These are phyloP conservation scores for Pisolithus marmoratus DNA, from an alignment of 768 basidiomycete species.

Conservation along the genomic window DNA sequence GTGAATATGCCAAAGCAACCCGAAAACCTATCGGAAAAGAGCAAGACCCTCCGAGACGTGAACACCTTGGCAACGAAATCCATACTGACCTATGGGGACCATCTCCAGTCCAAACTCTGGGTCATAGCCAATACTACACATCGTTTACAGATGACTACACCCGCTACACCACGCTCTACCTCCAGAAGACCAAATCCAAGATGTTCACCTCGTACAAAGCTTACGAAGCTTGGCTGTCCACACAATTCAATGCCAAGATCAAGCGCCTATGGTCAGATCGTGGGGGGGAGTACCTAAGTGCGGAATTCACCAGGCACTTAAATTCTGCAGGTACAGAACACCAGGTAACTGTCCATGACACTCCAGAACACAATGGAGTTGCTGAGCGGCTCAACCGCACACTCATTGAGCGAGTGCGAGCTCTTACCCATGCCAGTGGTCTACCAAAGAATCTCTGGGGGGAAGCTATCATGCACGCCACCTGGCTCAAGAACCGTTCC, in stretches of 20 bases:
- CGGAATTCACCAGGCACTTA: background rate
- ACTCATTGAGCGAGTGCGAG: background rate
- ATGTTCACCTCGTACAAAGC: conserved; percentile 3
- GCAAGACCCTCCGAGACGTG: background rate
- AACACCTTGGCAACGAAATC: conserved; percentile 5
- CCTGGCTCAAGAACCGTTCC: background rate
- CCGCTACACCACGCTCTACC: background rate
- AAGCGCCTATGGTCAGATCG: conserved; percentile 4
- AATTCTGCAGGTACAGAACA: conserved; percentile 2
- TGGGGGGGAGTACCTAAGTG: conserved; percentile 32
- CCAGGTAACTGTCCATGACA: conserved; percentile 36
- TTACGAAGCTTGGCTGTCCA: conserved; percentile 1
- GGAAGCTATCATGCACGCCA: background rate
- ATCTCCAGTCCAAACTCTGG: conserved; percentile 23
- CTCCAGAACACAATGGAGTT: conserved; percentile 40
- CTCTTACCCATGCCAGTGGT: background rate
- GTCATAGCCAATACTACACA: conserved; percentile 8
- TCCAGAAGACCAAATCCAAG: conserved; percentile 1
- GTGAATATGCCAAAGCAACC: conserved; percentile 6
- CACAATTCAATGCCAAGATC: background rate
- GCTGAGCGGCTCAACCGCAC: conserved; percentile 11
- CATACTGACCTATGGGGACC: conserved; percentile 43
- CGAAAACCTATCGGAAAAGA: conserved; percentile 6
- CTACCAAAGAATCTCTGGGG: background rate
- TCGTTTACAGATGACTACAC: conserved; percentile 10